Base-by-base conservation (phyloP, 2,329 filamentous ascomycete species). In the Zymoseptoria tritici region DNA sequence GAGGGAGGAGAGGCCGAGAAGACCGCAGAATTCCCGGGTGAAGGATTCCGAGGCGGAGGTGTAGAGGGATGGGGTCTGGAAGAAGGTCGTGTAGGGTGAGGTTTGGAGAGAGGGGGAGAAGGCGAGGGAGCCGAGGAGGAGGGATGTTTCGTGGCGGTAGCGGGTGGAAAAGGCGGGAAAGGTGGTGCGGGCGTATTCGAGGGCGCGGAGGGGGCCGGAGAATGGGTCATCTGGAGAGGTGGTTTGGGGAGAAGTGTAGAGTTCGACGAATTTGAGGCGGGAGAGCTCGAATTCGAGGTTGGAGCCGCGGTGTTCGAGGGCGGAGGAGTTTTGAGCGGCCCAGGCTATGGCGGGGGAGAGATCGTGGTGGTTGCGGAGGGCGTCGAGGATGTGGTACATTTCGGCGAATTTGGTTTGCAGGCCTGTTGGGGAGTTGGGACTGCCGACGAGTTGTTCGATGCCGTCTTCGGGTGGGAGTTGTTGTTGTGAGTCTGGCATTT, bases 221-320 rank as follows among this genome's bases (percentile, higher is more conserved):
- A 78, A 75, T 9, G 70, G 54, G 24, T 72, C 67, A 3, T 68
- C 20, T n/a, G 50, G 22, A n/a, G 16, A 52, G 16, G 50, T 68
- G 2, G 75, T 75, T 54, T 81, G 78, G 8, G 84, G 80, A 0
- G 85, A 61, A 63, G 88, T 85, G 75, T 95, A 96, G 1, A 97
- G 81, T 83, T 90, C 93, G 36, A 97, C 83, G 68, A 90, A 99
- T 67, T 96, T 91, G 19, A 97, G 80, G 65, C 91, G 89, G 76
- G 87, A 90, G 2, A 99, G 85, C 70, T 99, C 93, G 64, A 97
- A 99, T 72, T 97, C 93, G 2, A 99, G 83, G 67, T 96, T 96
- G 70, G 91, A 96, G 2, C 92, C 93, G 54, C 91, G 84, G 3
- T 83, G 82, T 70, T 96, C 91, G 2, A 99, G 81, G 24, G 85